Evolutionary conservation across 148 eudicot species (phyloP).

Genomic region (Euryodendron excelsum): DNA sequence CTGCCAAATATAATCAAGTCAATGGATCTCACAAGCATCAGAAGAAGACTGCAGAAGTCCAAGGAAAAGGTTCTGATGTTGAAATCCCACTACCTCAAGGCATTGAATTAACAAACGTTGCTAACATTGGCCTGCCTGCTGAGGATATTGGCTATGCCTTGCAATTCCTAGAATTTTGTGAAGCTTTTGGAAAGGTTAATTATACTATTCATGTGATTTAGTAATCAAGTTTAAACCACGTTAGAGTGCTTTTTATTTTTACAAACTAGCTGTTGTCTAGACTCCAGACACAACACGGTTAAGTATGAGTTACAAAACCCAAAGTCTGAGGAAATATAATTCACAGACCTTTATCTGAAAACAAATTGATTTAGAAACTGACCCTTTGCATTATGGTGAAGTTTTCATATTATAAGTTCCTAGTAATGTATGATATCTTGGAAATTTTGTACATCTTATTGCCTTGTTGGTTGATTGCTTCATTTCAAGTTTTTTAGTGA

Average conservation of each 20-base stretch:
- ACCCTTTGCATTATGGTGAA: neutral
- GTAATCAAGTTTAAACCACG: neutral
- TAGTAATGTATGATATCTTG: neutral
- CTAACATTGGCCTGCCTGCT: conserved; percentile 26
- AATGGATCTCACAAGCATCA: neutral
- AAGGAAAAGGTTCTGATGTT: neutral
- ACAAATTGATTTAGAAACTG: neutral
- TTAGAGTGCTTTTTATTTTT: no score
- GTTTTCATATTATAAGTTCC: neutral
- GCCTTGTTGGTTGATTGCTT: neutral
- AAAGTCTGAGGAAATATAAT: no score
- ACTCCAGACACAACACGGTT: no score
- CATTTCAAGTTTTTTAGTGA: neutral
- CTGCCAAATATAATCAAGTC: neutral
- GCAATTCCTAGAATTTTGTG: conserved; percentile 34
- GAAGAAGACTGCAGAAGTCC: neutral
- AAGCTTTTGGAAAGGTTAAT: conserved; percentile 28
- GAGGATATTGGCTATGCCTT: conserved; percentile 29
- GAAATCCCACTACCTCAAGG: conserved; percentile 20
- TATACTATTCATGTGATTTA: neutral
- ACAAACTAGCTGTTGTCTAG: no score
- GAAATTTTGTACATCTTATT: neutral
- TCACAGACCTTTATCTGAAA: no score
- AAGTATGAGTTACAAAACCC: no score
- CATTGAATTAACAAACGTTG: conserved; percentile 21